Evolutionary conservation across 768 basidiomycete genomes (phyloP).

Genomic region (Suillus subaureus): DNA sequence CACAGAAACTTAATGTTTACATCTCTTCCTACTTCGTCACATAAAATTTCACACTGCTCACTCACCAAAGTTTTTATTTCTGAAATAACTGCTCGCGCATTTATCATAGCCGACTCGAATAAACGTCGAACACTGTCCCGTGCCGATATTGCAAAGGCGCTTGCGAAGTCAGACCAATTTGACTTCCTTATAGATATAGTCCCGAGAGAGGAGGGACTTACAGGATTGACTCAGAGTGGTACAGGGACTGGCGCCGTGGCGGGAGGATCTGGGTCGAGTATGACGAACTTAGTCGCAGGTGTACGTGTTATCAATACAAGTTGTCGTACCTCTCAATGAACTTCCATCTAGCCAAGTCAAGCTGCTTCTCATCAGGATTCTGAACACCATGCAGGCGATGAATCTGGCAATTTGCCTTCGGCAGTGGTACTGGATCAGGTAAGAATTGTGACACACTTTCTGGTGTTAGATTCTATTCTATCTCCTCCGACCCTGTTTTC

Average conservation of each 20-base stretch:
- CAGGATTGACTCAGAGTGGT: constrained; percentile 22
- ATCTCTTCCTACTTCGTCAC: background rate
- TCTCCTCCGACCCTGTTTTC: background rate
- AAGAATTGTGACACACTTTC: background rate
- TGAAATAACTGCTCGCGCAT: constrained; percentile 94
- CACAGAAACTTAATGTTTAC: background rate
- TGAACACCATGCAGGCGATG: constrained; percentile 22
- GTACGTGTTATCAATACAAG: constrained; percentile 17
- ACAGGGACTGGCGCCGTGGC: background rate
- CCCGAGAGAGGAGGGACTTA: constrained; percentile 70
- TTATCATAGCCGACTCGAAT: constrained; percentile 93
- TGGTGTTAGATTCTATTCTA: constrained; percentile 2
- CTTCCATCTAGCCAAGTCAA: constrained; percentile 27
- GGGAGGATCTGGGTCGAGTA: constrained; percentile 11
- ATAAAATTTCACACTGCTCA: constrained; percentile 6
- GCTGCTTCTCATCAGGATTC: constrained; percentile 25
- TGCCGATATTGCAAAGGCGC: constrained; percentile 90
- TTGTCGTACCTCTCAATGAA: constrained; percentile 5
- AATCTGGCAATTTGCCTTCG: constrained; percentile 21
- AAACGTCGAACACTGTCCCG: constrained; percentile 95
- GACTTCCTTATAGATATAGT: constrained; percentile 98
- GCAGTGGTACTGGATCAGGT: constrained; percentile 29
- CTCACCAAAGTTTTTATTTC: constrained; percentile 85
- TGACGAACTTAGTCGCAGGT: constrained; percentile 25
- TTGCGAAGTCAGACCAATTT: constrained; percentile 93